Evolutionary conservation across 345 rosid genomes (phyloP), one percentile per base, ranked within the genome.

Genomic region (Durio zibethinus): DNA sequence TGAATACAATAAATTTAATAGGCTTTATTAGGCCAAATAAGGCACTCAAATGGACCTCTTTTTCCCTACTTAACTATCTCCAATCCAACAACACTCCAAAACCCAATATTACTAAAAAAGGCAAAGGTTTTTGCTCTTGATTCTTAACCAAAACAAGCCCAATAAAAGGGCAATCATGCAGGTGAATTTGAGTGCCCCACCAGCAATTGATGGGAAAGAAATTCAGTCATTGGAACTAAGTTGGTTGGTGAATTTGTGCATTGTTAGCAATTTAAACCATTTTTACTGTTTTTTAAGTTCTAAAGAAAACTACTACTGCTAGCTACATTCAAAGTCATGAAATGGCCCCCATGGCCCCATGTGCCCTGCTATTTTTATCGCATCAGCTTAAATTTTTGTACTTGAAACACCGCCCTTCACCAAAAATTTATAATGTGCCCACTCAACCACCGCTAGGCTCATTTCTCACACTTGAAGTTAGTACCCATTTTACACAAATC

Each of bases 101-200:
- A 36, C 14, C 68, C 45, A 64, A 2, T 35, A 14, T 63, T 63
- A 18, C 43, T 20, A 8, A 23, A 3, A 35, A 23, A 45, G 3
- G 59, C 21, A 15, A 21, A 15, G 18, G 21, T 33, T 61, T 3
- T 18, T 64, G 40, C 20, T 7, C 25, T 65, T 65, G 48, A 38
- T 10, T 11, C 10, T 40, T 38, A 40, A 21, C 50, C 31, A 66
- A 66, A 42, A 67, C 33, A 23, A 67, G n/a, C n/a, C 72, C 52
- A 12, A 64, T 9, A 64, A 64, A 20, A 20, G 2, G 31, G 12
- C 0, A 7, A 45, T 11, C 73, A 15, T 43, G 54, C 7, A 68
- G 38, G 45, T 68, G 56, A 25, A 68, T 42, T 67, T 43, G 73
- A 14, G 73, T 68, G 36, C 21, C 33, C 73, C 73, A 43, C 73